Evolutionary conservation across 352 stramenopile genomes (phyloP), one percentile per base, ranked within the genome.

Genomic region (Peronospora farinosa): DNA sequence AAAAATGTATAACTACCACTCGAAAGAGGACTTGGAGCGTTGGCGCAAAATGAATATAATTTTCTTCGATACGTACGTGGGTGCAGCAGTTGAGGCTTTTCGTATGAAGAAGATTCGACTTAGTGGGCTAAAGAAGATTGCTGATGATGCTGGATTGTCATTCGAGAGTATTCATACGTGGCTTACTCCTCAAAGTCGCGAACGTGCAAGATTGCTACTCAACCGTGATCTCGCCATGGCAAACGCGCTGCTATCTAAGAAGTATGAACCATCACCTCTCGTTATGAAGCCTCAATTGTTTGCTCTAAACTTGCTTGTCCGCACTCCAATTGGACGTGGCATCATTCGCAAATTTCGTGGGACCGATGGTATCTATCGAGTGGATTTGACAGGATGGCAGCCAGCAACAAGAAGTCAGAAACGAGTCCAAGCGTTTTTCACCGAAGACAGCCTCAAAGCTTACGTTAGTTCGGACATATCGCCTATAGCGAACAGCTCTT

Each of bases 21-120:
- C 72, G 7, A 79, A 78, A 40, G 72, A 84, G n/a, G 77, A 86
- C 40, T 36, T 90, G 15, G 74, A 84, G 39, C 69, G 69, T 23
- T 96, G 85, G 74, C 69, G 72, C 32, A 73, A 77, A 51, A 92
- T 94, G 62, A 91, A 92, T 57, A 94, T 96, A 25, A 57, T 94
- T 10, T 97, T 96, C 58, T 96, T 96, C 51, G 75, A 95, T 58
- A 95, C 85, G 30, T 96, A 95, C 40, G 67, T 92, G 13, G 87
- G 86, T 32, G 87, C 85, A 11, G 83, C 87, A 1, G 66, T 92
- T 3, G 74, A 95, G 35, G 81, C 78, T 21, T 87, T 63, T 49
- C 66, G 65, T 31, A 78, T 89, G 69, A 69, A 84, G 43, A 86
- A 85, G 52, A 65, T 93, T 16, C 77, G 78, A 7, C 52, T 89